These are phyloP conservation scores for Penicillium diatomitis DNA, from an alignment of 495 filamentous ascomycete genomes.

Conservation along the genomic window DNA sequence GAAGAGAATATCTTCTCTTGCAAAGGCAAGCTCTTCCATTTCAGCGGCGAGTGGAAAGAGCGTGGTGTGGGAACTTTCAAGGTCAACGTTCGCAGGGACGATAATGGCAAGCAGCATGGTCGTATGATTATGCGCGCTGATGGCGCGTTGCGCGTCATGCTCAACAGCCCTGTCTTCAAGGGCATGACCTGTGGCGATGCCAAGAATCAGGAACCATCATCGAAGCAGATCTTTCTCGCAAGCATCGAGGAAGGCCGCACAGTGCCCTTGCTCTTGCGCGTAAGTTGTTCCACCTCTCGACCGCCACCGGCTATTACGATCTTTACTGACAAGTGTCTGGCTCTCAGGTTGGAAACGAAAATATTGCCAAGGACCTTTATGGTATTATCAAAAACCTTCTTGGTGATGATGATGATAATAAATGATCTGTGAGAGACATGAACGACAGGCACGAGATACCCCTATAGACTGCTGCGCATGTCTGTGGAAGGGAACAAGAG, in stretches of 20 bases:
- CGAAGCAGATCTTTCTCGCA: constrained; percentile 50
- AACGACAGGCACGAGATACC: too few species aligned
- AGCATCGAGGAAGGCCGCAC: constrained; percentile 51
- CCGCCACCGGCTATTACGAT: background rate
- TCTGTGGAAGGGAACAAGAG: too few species aligned
- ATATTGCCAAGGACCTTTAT: constrained; percentile 32
- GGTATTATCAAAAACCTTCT: constrained; percentile 24
- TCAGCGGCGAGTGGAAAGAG: constrained; percentile 78
- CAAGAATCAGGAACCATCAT: constrained; percentile 36
- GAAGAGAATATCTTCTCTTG: constrained; percentile 51
- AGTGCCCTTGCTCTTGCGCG: constrained; percentile 61
- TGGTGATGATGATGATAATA: constrained; percentile 2
- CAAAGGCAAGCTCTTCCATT: constrained; percentile 71
- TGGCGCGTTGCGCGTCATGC: constrained; percentile 71
- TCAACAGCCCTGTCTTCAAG: constrained; percentile 70
- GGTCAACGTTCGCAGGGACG: constrained; percentile 57
- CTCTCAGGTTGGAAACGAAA: constrained; percentile 34
- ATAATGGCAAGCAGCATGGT: constrained; percentile 42
- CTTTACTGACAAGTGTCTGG: constrained; percentile 5
- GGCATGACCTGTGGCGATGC: constrained; percentile 60
- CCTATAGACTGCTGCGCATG: too few species aligned
- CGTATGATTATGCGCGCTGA: constrained; percentile 85
- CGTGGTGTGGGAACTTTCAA: constrained; percentile 75
- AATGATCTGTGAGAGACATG: too few species aligned
- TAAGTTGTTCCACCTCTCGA: constrained; percentile 25